phyloP scores from a whole-genome alignment of 169 alveolate species.

The Plasmodium billcollinsi region DNA sequence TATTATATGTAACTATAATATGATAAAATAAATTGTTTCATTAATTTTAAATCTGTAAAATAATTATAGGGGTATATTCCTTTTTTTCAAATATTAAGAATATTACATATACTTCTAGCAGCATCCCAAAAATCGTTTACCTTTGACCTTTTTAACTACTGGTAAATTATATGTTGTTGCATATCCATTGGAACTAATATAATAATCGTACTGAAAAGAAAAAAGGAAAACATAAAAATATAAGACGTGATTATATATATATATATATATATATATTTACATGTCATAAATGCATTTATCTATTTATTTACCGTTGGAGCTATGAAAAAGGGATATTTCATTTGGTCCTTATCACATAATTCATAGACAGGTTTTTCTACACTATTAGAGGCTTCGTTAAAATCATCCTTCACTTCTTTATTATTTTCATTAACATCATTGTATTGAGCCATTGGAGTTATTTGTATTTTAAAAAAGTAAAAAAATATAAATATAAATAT shows the following conservation, averaged over 20 bases:
- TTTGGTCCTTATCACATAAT: not conserved
- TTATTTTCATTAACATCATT: not conserved
- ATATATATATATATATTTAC: not conserved
- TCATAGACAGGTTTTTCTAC: not conserved
- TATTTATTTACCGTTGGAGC: conserved; percentile 4
- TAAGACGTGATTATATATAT: not conserved
- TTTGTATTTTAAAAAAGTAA: not conserved
- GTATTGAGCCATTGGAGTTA: not conserved
- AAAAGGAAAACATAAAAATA: not conserved
- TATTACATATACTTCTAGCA: not conserved
- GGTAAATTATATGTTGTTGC: conserved; percentile 7
- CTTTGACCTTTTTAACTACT: not conserved
- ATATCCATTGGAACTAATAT: not conserved
- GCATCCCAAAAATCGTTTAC: conserved; percentile 11
- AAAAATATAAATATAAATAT: not conserved
- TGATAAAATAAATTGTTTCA: too few relatives aligned
- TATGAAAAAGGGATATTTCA: conserved; percentile 2
- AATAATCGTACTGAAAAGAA: conserved; percentile 6
- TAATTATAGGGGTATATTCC: too few relatives aligned
- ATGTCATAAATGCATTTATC: not conserved
- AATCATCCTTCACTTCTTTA: not conserved
- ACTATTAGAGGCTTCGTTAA: not conserved
- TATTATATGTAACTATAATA: too few relatives aligned
- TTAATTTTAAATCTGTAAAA: too few relatives aligned
- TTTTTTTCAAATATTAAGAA: not conserved